These are phyloP conservation scores for Prunus mume DNA, from an alignment of 306 rosid genomes.

Conservation along the genomic window DNA sequence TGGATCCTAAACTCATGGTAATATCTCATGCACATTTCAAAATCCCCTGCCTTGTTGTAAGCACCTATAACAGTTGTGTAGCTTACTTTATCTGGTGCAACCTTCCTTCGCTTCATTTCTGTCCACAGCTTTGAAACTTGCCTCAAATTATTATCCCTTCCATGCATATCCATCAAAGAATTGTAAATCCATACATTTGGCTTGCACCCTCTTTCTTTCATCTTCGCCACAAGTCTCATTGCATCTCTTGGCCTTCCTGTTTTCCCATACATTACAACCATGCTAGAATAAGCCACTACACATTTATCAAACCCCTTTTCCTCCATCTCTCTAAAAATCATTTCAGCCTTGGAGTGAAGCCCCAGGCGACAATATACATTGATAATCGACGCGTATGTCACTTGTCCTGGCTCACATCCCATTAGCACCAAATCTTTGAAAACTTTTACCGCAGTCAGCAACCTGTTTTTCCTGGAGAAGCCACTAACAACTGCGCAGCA, in stretches of 20 bases:
- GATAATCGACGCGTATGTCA: slow-evolving; percentile 60
- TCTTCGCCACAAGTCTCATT: slow-evolving; percentile 58
- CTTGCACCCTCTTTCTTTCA: slow-evolving; percentile 75
- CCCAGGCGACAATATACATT: slow-evolving; percentile 62
- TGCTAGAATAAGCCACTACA: slow-evolving; percentile 70
- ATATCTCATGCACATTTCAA: slow-evolving; percentile 39
- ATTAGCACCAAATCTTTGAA: slow-evolving; percentile 39
- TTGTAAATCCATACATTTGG: slow-evolving; percentile 82
- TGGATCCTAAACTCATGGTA: slow-evolving; percentile 56
- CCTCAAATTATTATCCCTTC: slow-evolving; percentile 54
- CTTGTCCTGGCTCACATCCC: slow-evolving; percentile 71
- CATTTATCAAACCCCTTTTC: slow-evolving; percentile 65
- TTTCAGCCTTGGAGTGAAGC: slow-evolving; percentile 48
- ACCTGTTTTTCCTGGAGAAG: slow-evolving; percentile 51
- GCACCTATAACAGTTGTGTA: slow-evolving; percentile 62
- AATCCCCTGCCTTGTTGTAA: slow-evolving; percentile 52
- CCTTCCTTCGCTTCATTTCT: slow-evolving; percentile 68
- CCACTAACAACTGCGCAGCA: slow-evolving; percentile 65
- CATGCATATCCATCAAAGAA: slow-evolving; percentile 74
- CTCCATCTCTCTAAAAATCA: slow-evolving; percentile 50
- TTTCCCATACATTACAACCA: slow-evolving; percentile 74
- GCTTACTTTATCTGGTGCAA: slow-evolving; percentile 65
- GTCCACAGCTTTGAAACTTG: slow-evolving; percentile 71
- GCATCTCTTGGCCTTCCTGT: slow-evolving; percentile 52
- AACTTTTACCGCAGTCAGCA: slow-evolving; percentile 35